Evolutionary conservation across 2,329 filamentous ascomycete genomes (phyloP).

Genomic region (Ophidiomyces ophidiicola): DNA sequence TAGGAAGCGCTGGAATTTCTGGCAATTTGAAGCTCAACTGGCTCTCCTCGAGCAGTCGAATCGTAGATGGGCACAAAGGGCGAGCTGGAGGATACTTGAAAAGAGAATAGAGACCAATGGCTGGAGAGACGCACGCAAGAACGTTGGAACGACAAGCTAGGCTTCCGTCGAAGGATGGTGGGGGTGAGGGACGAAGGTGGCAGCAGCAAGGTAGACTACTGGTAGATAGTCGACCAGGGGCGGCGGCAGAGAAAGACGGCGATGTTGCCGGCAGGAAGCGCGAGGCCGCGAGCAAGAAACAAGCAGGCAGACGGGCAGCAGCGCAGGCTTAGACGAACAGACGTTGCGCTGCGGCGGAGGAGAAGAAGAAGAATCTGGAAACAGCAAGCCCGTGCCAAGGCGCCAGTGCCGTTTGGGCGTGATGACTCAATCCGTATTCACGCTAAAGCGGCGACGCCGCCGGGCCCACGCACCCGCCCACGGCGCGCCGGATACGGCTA

Average conservation of each 20-base stretch:
- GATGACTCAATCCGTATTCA: conserved; percentile 9
- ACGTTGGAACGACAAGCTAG: no score
- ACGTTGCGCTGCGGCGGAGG: background rate
- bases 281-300: background rate
- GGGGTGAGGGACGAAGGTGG: background rate
- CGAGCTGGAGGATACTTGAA: background rate
- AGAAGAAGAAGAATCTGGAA: background rate
- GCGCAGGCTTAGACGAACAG: background rate
- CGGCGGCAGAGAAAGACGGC: no score
- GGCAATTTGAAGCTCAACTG: background rate
- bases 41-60: background rate
- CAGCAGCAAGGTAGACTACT: background rate
- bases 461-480: background rate
- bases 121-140: no score
- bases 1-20: no score
- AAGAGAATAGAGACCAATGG: no score
- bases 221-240: no score
- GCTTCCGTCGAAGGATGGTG: no score
- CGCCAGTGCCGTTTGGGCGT: conserved; percentile 3
- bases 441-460: background rate
- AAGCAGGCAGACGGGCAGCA: background rate
- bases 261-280: no score
- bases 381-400: background rate
- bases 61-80: background rate
- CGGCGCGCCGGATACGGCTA: background rate